phyloP scores from a whole-genome alignment of 2,329 filamentous ascomycete species.

The Colletotrichum ledebouriae region DNA sequence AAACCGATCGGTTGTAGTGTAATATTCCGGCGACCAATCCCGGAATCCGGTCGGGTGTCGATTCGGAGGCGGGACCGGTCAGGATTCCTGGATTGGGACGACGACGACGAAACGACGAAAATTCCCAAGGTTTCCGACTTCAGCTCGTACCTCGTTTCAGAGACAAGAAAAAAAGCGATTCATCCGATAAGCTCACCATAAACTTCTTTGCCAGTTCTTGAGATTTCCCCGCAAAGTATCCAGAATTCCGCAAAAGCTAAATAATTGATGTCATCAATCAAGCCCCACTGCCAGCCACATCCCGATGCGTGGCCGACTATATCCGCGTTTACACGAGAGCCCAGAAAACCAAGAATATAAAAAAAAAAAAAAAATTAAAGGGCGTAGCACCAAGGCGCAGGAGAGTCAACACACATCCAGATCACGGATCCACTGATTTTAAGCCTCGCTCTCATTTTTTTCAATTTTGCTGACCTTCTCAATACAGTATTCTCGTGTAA shows the following conservation, averaged over 20 bases:
- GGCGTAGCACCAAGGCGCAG: not conserved
- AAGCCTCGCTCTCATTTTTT: not conserved
- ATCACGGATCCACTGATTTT: not conserved
- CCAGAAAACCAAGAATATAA: too few species aligned
- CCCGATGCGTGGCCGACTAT: conserved; percentile 32
- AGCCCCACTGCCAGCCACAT: conserved; percentile 11
- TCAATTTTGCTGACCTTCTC: not conserved
- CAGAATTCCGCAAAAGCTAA: conserved; percentile 3
- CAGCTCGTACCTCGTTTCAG: too few species aligned
- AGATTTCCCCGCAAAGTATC: not conserved
- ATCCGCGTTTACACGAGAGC: conserved; percentile 28
- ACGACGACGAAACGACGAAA: too few species aligned
- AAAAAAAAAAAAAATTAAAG: too few species aligned
- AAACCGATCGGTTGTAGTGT: too few species aligned
- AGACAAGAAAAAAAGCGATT: too few species aligned
- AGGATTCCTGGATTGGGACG: too few species aligned
- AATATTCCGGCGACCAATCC: too few species aligned
- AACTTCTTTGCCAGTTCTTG: too few species aligned
- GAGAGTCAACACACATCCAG: not conserved
- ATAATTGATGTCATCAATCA: conserved; percentile 22
- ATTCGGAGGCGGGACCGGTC: not conserved
- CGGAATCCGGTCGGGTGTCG: not conserved
- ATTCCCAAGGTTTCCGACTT: too few species aligned
- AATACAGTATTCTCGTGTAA: not conserved
- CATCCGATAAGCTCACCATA: too few species aligned